These are phyloP conservation scores for Onygena corvina DNA, from an alignment of 2,329 filamentous ascomycete species.

Conservation along the genomic window DNA sequence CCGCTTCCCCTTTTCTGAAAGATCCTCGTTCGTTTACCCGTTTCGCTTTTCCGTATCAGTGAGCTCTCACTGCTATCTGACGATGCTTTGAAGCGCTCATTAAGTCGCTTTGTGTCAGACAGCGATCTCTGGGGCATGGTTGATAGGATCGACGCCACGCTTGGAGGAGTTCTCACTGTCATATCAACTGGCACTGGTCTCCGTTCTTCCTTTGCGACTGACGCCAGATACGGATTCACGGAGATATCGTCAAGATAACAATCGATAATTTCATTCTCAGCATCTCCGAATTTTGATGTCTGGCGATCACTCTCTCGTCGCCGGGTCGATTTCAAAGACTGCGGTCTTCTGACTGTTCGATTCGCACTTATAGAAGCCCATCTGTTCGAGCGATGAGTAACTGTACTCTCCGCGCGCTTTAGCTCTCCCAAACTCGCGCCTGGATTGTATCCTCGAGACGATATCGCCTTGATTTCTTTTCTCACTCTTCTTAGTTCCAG, in stretches of 20 bases:
- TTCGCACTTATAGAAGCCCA: background rate
- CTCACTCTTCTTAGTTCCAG: slow-evolving; percentile 6
- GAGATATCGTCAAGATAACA: background rate
- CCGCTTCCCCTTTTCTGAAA: background rate
- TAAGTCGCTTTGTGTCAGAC: no score
- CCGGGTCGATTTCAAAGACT: background rate
- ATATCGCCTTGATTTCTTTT: slow-evolving; percentile 1
- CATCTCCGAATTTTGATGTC: background rate
- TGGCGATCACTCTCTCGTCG: background rate
- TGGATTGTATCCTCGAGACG: background rate
- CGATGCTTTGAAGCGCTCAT: no score
- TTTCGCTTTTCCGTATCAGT: background rate
- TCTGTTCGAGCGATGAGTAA: background rate
- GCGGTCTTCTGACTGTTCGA: background rate
- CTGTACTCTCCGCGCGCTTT: background rate
- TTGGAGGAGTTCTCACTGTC: background rate
- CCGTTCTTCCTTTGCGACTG: background rate
- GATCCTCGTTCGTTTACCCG: background rate
- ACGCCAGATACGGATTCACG: background rate
- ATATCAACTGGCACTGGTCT: background rate
- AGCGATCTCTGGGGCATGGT: no score
- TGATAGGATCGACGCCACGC: no score
- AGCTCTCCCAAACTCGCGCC: background rate
- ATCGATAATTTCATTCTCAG: slow-evolving; percentile 11
- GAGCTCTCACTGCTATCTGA: background rate